Base-by-base conservation (phyloP, 768 basidiomycete genomes). In the Lactifluus volemus region DNA sequence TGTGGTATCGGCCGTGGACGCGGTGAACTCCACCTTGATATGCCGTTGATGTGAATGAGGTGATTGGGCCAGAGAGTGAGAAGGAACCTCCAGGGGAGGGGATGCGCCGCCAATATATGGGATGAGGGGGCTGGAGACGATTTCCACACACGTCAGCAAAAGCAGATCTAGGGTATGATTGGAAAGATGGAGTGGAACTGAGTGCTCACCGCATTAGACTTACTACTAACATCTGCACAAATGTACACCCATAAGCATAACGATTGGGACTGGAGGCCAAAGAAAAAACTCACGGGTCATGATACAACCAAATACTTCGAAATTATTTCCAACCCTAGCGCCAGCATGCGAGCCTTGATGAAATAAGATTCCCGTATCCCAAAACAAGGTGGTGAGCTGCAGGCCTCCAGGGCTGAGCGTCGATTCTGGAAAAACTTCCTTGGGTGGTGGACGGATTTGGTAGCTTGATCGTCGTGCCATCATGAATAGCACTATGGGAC, bases 361-460 rank as follows among this genome's bases (percentile, higher is more conserved):
- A 48, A 65, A 65, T 42, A 63, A 42, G 7, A 64, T 63, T 42
- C 58, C 62, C 21, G 38, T 32, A 29, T 64, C 61, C 64, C 64
- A 65, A 48, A 64, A 59, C 29, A 65, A 32, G 1, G 64, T 65
- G 25, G 64, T 65, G 41, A 59, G 57, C 15, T 65, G 64, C 62
- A 65, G 58, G 53, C 64, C 58, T 3, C 58, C 55, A 25, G 64
- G 61, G 53, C 61, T 58, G 56, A 58, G 64, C 8, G 64, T 56
- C n/a, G 60, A 57, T 58, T 65, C 64, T 6, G 64, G 64, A 58
- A 65, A 65, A 41, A 65, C 64, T 32, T 65, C 64, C 53, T 63
- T 63, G 32, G 64, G 64, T 5, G 63, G 63, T 41, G 60, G 41
- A n/a, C 60, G 60, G 29, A 62, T 53, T 34, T 61, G 63, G 59